phyloP scores from a whole-genome alignment of 345 rosid genomes.

The Orychophragmus violaceus region DNA sequence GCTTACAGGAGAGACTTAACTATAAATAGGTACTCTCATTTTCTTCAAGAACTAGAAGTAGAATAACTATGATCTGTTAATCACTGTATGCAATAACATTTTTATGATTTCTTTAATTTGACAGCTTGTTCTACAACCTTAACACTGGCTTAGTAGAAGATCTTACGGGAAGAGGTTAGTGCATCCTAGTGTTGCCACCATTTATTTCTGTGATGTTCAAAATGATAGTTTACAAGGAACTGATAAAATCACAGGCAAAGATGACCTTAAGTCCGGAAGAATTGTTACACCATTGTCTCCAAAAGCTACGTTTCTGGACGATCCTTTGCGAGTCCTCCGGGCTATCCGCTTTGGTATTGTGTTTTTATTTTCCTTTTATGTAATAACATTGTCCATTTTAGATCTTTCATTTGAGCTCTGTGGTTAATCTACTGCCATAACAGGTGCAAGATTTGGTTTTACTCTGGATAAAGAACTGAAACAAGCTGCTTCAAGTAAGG shows the following conservation, averaged over 20 bases:
- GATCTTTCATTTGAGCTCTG: background rate
- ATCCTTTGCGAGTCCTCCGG: slow-evolving; percentile 90
- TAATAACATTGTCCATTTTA: background rate
- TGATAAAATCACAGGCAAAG: slow-evolving; percentile 49
- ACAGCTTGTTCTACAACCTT: slow-evolving; percentile 89
- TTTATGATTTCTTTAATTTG: slow-evolving; percentile 18
- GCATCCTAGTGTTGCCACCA: background rate
- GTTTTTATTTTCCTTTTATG: background rate
- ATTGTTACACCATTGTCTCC: slow-evolving; percentile 89
- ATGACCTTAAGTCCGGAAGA: slow-evolving; percentile 71
- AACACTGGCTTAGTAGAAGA: slow-evolving; percentile 73
- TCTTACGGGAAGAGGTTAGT: slow-evolving; percentile 77
- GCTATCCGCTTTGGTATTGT: slow-evolving; percentile 91
- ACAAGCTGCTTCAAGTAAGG: slow-evolving; percentile 65
- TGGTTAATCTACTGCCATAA: slow-evolving; percentile 22
- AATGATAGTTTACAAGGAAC: background rate
- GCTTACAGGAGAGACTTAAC: slow-evolving; percentile 91
- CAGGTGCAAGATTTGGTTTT: slow-evolving; percentile 87
- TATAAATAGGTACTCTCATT: slow-evolving; percentile 65
- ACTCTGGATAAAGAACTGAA: slow-evolving; percentile 64
- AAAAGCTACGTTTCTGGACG: slow-evolving; percentile 87
- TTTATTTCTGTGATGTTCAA: background rate
- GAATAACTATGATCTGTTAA: background rate
- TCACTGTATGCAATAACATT: background rate
- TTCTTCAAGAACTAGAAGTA: background rate